These are phyloP conservation scores for Fusarium aywerte DNA, from an alignment of 2,329 filamentous ascomycete species.

Conservation along the genomic window DNA sequence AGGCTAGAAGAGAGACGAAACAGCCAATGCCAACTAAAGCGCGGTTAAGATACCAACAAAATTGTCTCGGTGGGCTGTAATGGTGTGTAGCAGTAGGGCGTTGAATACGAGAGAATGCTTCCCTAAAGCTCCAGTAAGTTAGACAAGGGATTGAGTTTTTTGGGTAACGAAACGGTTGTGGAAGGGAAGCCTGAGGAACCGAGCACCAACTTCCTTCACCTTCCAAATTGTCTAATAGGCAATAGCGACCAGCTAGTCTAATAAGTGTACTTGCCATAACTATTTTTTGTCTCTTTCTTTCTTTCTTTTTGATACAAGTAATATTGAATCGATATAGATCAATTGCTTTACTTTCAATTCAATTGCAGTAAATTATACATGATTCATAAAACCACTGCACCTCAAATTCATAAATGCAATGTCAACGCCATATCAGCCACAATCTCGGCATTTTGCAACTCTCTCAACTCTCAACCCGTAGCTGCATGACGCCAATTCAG, in stretches of 20 bases:
- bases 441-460: conserved; percentile 14
- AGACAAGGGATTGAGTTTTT: conserved; percentile 26
- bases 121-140: conserved; percentile 8
- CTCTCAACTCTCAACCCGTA: not conserved
- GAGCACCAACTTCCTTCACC: not conserved
- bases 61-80: conserved; percentile 18
- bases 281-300: too few relatives aligned
- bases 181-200: conserved; percentile 26
- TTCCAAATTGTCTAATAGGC: not conserved
- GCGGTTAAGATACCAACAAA: conserved; percentile 24
- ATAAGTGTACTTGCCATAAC: not conserved
- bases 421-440: not conserved
- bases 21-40: conserved; percentile 22
- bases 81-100: conserved; percentile 35
- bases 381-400: not conserved
- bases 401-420: not conserved
- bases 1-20: conserved; percentile 7
- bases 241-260: not conserved
- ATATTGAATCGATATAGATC: not conserved
- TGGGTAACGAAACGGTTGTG: conserved; percentile 16
- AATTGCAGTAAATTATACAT: not conserved
- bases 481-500: conserved; percentile 28
- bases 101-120: conserved; percentile 45
- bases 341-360: not conserved
- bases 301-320: too few relatives aligned